Percentiles rank a stretch among this genome's conserved stretches.
phyloP scores from a whole-genome alignment of 331 rosid species.

The Quercus phellos region DNA sequence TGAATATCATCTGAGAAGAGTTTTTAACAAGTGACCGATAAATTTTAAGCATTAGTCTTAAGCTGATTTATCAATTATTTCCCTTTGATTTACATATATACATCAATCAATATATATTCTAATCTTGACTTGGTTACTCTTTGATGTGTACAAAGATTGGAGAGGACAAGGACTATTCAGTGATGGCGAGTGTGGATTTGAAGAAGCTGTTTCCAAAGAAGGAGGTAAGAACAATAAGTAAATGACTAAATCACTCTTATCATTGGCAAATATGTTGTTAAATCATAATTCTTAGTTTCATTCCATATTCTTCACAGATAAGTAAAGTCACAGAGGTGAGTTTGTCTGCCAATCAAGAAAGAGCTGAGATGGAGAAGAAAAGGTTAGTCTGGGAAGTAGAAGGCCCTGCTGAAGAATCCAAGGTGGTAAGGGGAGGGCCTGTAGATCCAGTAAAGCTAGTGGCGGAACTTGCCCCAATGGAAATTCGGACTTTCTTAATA shows the following conservation, averaged over 20 bases:
- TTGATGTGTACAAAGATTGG: constrained; percentile 45
- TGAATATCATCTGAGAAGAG: neutral
- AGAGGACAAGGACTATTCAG: constrained; percentile 81
- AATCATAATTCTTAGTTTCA: constrained; percentile 1
- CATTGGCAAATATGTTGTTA: neutral
- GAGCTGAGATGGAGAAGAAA: constrained; percentile 76
- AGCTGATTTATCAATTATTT: constrained; percentile 10
- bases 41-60: neutral
- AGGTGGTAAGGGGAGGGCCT: constrained; percentile 65
- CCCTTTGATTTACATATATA: constrained; percentile 3
- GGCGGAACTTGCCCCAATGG: constrained; percentile 77
- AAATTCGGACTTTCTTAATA: constrained; percentile 64
- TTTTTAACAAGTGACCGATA: neutral
- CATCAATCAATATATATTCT: constrained; percentile 4
- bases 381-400: constrained; percentile 62
- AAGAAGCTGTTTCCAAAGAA: constrained; percentile 69
- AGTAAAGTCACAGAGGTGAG: constrained; percentile 64
- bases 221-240: constrained; percentile 51
- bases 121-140: constrained; percentile 22
- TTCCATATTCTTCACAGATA: constrained; percentile 42
- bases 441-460: constrained; percentile 53
- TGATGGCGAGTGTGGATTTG: constrained; percentile 62
- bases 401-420: constrained; percentile 37
- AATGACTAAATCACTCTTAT: neutral
- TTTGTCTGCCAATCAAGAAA: constrained; percentile 86